Evolutionary conservation across 164 flowering plant genomes (phyloP), one percentile per base, ranked within the genome.

Genomic region (Vitis cinerea): DNA sequence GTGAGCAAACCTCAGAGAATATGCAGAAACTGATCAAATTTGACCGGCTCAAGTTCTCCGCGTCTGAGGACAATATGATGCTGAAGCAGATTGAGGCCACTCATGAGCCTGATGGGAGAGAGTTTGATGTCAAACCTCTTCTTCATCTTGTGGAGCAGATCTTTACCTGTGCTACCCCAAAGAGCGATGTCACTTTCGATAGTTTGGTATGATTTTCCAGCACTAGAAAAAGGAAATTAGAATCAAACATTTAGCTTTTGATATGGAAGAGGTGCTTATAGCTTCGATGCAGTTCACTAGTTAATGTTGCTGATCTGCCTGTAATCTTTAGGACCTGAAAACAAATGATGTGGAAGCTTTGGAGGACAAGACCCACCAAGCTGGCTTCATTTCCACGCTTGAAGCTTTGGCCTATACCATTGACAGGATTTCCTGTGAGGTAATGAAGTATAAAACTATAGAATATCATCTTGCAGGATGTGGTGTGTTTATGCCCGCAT

Each of bases 371-470:
- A 54, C 71, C 2, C 57, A 57, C 59, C 59, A 69, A 47, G 29
- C 48, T 16, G 61, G 52, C 13, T 52, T 64, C 30, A 30, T 52
- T 1, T 29, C 50, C 52, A 23, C 69, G 68, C 71, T 68, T 50
- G 73, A 76, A 54, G 56, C 71, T 1, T 44, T 74, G 11, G 63
- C 80, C 8, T 71, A 52, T 30, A 55, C 58, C 65, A 69, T 80
- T 65, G 80, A 80, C 47, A 67, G 75, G 29, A 56, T 80, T 64
- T 70, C 78, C 10, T 59, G 71, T 15, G 78, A 80, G 82, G 82
- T 79, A 7, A 65, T 60, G 10, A 59, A 16, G 31, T 51, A 23
- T 3, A 15, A 47, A 11, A 65, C 11, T 50, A 53, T 53, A 23
- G 62, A 14, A 59, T 12, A 30, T 59, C 15, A 19, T 59, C 27